These are phyloP conservation scores for Magnaporthales sp. DNA, from an alignment of 2,329 filamentous ascomycete species.

Conservation along the genomic window DNA sequence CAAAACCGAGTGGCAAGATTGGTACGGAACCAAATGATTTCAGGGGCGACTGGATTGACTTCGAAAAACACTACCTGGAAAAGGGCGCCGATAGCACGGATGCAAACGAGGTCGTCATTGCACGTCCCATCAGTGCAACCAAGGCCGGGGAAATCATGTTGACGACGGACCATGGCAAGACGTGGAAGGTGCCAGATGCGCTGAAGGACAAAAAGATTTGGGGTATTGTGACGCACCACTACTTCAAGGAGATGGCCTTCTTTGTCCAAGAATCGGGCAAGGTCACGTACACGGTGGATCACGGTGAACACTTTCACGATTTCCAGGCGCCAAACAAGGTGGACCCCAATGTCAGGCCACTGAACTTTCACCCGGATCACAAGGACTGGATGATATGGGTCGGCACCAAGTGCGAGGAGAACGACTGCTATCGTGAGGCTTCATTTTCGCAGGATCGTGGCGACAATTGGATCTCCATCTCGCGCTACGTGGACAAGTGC, in stretches of 20 bases:
- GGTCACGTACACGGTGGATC: conserved; percentile 75
- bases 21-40: conserved; percentile 51
- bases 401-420: conserved; percentile 59
- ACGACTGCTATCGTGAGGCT: conserved; percentile 63
- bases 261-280: conserved; percentile 62
- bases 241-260: conserved; percentile 79
- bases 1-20: conserved; percentile 59
- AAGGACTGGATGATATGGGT: conserved; percentile 92
- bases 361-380: conserved; percentile 75
- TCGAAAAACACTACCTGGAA: conserved; percentile 68
- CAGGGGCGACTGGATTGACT: conserved; percentile 40
- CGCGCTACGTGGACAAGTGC: conserved; percentile 70
- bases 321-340: conserved; percentile 55
- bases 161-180: conserved; percentile 81
- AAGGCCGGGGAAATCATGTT: conserved; percentile 46
- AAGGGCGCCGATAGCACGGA: conserved; percentile 53
- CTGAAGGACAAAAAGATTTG: conserved; percentile 62
- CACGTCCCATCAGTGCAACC: conserved; percentile 30
- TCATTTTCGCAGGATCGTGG: conserved; percentile 75
- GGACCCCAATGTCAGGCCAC: conserved; percentile 24
- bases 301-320: conserved; percentile 62
- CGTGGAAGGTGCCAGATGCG: conserved; percentile 56
- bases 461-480: conserved; percentile 66
- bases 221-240: conserved; percentile 66
- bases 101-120: conserved; percentile 58